phyloP scores from a whole-genome alignment of 441 rosid species.

The Gossypium schwendimanii region DNA sequence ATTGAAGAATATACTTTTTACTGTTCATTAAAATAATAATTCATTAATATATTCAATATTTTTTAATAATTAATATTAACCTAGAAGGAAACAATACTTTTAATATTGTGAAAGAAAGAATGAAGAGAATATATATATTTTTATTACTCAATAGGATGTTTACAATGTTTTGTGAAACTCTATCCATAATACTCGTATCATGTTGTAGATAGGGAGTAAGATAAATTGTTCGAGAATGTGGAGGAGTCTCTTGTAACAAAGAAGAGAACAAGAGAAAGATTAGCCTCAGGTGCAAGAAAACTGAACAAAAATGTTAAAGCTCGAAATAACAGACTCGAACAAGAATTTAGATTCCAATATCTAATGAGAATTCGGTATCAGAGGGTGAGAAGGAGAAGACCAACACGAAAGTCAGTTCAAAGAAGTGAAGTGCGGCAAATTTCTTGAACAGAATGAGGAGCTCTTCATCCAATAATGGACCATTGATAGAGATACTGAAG shows the following conservation, averaged over 20 bases:
- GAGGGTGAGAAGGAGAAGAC: constrained; percentile 31
- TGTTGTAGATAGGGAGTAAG: constrained; percentile 17
- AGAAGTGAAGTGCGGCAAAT: constrained; percentile 38
- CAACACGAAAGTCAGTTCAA: constrained; percentile 16
- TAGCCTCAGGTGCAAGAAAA: constrained; percentile 18
- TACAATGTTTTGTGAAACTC: too few relatives aligned
- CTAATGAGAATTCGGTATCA: constrained; percentile 23
- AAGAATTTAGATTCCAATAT: constrained; percentile 14
- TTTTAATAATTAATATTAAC: too few relatives aligned
- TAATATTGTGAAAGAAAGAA: too few relatives aligned
- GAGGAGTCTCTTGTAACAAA: constrained; percentile 18
- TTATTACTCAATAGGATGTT: too few relatives aligned
- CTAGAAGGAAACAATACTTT: too few relatives aligned
- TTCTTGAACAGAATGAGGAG: constrained; percentile 45
- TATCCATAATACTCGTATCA: too few relatives aligned
- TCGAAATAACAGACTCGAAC: neutral
- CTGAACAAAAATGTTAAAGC: constrained; percentile 19
- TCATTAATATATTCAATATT: too few relatives aligned
- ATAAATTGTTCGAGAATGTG: constrained; percentile 11
- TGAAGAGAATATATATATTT: too few relatives aligned
- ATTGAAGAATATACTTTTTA: too few relatives aligned
- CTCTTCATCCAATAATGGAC: constrained; percentile 21
- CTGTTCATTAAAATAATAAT: too few relatives aligned
- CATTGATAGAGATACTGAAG: constrained; percentile 13
- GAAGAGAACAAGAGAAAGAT: constrained; percentile 24